Base-by-base conservation (phyloP, 2,329 filamentous ascomycete genomes). In the Sphaerulina vaccinii region DNA sequence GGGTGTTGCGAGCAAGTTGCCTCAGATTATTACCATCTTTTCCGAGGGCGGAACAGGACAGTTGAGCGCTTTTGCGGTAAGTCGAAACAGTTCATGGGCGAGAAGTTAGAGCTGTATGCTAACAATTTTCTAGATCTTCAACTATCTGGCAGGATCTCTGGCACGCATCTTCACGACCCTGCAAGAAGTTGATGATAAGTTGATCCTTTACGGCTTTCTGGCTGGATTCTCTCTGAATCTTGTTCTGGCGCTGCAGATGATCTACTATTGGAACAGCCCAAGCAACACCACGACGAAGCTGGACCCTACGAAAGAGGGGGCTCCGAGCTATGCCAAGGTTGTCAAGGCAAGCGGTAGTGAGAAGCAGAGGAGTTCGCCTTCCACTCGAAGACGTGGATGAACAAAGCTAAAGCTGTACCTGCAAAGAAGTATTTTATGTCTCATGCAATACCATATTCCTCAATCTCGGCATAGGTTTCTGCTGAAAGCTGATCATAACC, bases 131-230 rank as follows among this genome's bases (percentile, higher is more conserved):
- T 65, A 96, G 91, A 90, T 99, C 62, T 96, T 99, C 81, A 97
- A 96, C 79, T 99, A 96, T 74, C 88, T 99, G 65, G 79, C 85
- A 63, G 93, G 95, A 33, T 96, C 90, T 37, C 82, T 97, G 52
- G 88, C 90, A 21, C 88, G 93, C 68, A 95, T 99, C 75, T 99
- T 96, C 73, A 99, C 93, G 24, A 99, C 95, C 7, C 77, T 99
- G 52, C 91, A 97, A 68, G 93, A 99, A 77, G 93, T 99, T 54
- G 88, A 95, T 70, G 93, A 99, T 73, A 91, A 91, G 73, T 79
- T 97, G 53, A 97, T 99, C 65, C 81, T 99, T 21, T 97, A 95
- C 74, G 88, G 91, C 44, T 97, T 95, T 78, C 75, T 97, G 49
- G 89, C 90, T 6, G 93, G 90, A 22, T 96, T 96, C 70, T 74